Evolutionary conservation across 805 yeast genomes (phyloP), one percentile per base, ranked within the genome.

Genomic region (Candida pseudoglaebosa): DNA sequence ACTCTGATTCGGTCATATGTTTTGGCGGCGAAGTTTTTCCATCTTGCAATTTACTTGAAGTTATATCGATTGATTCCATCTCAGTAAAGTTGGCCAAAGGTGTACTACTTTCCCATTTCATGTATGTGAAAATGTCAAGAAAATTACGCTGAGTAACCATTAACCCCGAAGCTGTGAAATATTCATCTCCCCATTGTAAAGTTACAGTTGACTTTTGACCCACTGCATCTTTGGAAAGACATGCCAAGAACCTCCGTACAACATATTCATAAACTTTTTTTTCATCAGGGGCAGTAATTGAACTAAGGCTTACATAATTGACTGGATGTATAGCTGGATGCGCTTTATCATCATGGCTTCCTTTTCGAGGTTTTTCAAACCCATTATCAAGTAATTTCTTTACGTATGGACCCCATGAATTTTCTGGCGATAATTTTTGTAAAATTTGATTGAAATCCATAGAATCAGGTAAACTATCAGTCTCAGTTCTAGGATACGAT

Each of bases 301-400:
- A 36, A 24, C 52, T 53, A 15, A 59, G 40, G 34, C 60, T 67
- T 21, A 53, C 70, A 47, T 66, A 75, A 41, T 63, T 65, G 8
- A 87, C 79, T 0, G 99, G 99, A 59, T 93, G 97, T 41, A 93
- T 93, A 0, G 99, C 97, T 4, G 99, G 98, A 73, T 93, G 99
- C 17, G 99, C 98, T 54, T 88, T 81, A 63, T 93, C 99, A 54
- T 89, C 85, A 54, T 86, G 82, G 9, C 67, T 72, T 4, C 99
- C 99, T 28, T 71, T 70, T 36, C 98, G 65, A 0, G 99, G 99
- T 3, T 53, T 52, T n/a, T 70, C 52, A 51, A 74, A 84, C 28
- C 70, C 72, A 24, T 70, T 71, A 2, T 59, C 37, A 3, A 59
- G 46, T 41, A 66, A 43, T 42, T 62, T 42, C 8, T 49, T 47